Percentiles rank a stretch among this genome's conserved stretches.
phyloP scores from a whole-genome alignment of 2,329 filamentous ascomycete genomes.

The Cryphonectria carpinicola region DNA sequence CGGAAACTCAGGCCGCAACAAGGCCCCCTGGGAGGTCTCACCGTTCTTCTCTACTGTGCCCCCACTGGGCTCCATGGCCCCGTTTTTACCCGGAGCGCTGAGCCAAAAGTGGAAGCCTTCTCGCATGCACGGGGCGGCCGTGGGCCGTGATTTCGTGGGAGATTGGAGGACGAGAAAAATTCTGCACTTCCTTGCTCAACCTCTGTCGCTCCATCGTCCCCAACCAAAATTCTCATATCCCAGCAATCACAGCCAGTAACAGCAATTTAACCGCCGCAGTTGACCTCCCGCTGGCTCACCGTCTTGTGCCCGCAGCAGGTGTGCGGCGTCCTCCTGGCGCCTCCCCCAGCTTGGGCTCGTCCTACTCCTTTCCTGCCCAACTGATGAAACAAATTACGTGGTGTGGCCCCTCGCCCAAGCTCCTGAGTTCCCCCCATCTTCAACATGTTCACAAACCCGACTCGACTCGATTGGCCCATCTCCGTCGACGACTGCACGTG shows the following conservation, averaged over 20 bases:
- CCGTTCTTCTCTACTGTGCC: constrained; percentile 26
- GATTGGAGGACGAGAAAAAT: constrained; percentile 26
- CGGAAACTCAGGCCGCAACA: constrained; percentile 23
- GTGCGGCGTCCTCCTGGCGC: not conserved
- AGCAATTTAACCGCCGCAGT: constrained; percentile 20
- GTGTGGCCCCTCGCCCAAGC: constrained; percentile 16
- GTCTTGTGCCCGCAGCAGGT: constrained; percentile 12
- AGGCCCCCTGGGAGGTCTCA: constrained; percentile 24
- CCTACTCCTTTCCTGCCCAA: constrained; percentile 5
- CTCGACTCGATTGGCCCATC: constrained; percentile 14
- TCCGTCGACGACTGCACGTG: constrained; percentile 24
- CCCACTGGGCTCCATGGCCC: constrained; percentile 22
- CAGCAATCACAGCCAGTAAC: constrained; percentile 20
- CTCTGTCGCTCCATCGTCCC: constrained; percentile 18
- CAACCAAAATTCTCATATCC: constrained; percentile 17
- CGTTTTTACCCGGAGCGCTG: constrained; percentile 26
- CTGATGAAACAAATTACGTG: constrained; percentile 17
- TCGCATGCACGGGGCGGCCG: constrained; percentile 14
- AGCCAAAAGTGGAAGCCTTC: constrained; percentile 20
- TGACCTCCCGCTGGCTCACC: constrained; percentile 16
- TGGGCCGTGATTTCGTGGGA: constrained; percentile 5
- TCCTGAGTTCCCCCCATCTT: constrained; percentile 9
- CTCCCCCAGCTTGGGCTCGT: not conserved
- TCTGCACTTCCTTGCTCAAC: constrained; percentile 25
- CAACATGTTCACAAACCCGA: not conserved